phyloP scores from a whole-genome alignment of 2,329 filamentous ascomycete genomes.

The Leptographium procerum region DNA sequence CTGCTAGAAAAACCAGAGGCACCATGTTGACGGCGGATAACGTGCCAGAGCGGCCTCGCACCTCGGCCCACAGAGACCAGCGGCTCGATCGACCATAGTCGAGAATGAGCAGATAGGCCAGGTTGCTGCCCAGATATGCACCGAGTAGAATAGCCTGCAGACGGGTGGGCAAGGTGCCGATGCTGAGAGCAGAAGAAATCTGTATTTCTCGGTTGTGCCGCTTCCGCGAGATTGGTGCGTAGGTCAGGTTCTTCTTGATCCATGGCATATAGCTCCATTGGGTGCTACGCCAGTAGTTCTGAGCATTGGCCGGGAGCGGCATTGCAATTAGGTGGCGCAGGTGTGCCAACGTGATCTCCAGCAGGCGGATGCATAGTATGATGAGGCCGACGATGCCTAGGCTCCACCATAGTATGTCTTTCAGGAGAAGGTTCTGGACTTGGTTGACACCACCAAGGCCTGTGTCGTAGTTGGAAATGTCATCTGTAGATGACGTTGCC shows the following conservation, averaged over 20 bases:
- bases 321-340: conserved; percentile 50
- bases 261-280: conserved; percentile 50
- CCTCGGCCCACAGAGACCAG: conserved; percentile 61
- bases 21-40: conserved; percentile 85
- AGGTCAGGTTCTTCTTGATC: conserved; percentile 50
- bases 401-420: conserved; percentile 48
- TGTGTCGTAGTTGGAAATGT: conserved; percentile 42
- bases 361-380: conserved; percentile 40
- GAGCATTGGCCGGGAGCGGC: conserved; percentile 37
- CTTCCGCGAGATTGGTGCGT: conserved; percentile 53
- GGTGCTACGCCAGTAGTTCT: conserved; percentile 47
- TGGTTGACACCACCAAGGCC: conserved; percentile 51
- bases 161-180: conserved; percentile 54
- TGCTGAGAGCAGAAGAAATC: conserved; percentile 31
- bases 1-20: conserved; percentile 76
- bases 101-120: conserved; percentile 50
- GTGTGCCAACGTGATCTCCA: conserved; percentile 43
- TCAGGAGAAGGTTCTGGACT: conserved; percentile 43
- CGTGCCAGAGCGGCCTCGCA: conserved; percentile 76
- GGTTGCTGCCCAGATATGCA: conserved; percentile 48
- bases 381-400: conserved; percentile 43
- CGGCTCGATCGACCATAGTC: conserved; percentile 47
- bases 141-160: conserved; percentile 47
- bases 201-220: conserved; percentile 47
- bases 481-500: conserved; percentile 8